Evolutionary conservation across 495 filamentous ascomycete species (phyloP).

Genomic region (Cenococcum geophilum): DNA sequence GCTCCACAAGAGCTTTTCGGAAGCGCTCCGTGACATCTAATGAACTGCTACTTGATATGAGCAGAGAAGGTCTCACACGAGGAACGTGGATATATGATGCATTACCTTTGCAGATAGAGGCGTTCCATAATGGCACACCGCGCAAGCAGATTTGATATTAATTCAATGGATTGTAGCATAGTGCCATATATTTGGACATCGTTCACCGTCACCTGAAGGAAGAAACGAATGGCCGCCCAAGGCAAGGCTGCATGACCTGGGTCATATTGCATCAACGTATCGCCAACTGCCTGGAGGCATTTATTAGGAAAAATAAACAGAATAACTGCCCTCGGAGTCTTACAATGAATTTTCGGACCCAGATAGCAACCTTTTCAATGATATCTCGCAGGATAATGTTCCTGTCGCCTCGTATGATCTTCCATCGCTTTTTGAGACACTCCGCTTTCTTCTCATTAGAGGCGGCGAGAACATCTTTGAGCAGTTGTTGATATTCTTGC

Average conservation of each 20-base stretch:
- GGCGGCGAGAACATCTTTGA: not conserved
- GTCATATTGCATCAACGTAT: not conserved
- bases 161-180: not conserved
- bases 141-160: not conserved
- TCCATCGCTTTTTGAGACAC: not conserved
- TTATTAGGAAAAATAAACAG: not conserved
- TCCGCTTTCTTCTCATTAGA: not conserved
- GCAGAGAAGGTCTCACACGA: not conserved
- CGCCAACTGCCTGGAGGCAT: not conserved
- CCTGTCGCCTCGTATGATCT: not conserved
- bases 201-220: not conserved
- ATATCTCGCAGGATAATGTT: not conserved
- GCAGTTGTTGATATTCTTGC: not conserved
- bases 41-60: not conserved
- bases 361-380: not conserved
- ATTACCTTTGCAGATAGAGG: not conserved
- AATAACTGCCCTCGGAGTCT: not conserved
- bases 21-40: not conserved
- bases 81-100: not conserved
- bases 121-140: not conserved
- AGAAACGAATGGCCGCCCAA: conserved; percentile 3
- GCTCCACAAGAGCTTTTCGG: not conserved
- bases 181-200: not conserved
- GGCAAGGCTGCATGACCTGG: not conserved
- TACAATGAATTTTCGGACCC: not conserved